These are phyloP conservation scores for Pelagomonas calceolata DNA, from an alignment of 108 stramenopile genomes.

Conservation along the genomic window DNA sequence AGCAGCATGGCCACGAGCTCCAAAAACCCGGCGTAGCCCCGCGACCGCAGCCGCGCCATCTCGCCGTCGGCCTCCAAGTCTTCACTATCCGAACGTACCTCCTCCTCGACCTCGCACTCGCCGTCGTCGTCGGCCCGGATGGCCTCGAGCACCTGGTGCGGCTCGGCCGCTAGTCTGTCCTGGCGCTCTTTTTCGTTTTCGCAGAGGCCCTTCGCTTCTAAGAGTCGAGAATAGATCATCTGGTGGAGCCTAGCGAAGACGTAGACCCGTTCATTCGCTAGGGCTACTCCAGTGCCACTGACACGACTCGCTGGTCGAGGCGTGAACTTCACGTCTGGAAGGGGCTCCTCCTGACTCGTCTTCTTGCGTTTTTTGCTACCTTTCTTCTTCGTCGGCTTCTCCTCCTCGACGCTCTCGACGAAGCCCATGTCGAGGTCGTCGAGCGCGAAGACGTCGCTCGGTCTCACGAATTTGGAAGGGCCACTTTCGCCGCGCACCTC, in stretches of 20 bases:
- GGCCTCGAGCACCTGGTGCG: neutral
- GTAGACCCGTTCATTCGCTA: neutral
- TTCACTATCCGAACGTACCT: neutral
- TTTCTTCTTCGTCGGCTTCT: neutral
- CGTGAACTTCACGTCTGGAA: too few relatives aligned
- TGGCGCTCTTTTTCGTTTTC: neutral
- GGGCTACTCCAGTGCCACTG: too few relatives aligned
- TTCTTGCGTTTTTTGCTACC: neutral
- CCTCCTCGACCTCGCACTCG: neutral
- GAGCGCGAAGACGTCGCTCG: neutral
- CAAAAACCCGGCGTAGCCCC: neutral
- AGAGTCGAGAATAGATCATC: neutral
- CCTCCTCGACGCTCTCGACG: neutral
- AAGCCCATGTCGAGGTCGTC: neutral
- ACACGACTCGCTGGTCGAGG: too few relatives aligned
- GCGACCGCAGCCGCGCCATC: neutral
- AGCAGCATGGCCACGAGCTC: neutral
- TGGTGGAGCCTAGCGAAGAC: neutral
- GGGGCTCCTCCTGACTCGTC: neutral
- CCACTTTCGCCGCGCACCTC: neutral
- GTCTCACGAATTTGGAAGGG: neutral
- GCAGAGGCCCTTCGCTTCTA: neutral
- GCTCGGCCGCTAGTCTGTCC: neutral
- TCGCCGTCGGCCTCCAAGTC: neutral
- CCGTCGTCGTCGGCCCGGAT: neutral